Conservation (phyloP, 1,284 basidiomycete species). For the Ceratobasidium sp. region DNA sequence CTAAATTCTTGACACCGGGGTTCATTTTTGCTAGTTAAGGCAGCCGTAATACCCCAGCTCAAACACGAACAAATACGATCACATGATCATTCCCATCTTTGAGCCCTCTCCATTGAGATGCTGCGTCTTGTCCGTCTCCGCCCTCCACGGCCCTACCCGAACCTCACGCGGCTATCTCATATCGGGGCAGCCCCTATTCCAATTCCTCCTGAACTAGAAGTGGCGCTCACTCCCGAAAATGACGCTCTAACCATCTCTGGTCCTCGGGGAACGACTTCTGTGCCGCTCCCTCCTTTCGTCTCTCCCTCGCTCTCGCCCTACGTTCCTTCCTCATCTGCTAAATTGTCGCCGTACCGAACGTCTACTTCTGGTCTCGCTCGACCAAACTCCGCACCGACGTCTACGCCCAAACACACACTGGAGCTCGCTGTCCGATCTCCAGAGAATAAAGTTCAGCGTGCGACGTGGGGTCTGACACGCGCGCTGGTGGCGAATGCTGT, state of each 20-base stretch:
- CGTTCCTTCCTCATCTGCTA: constrained; percentile 3
- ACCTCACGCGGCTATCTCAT: constrained; percentile 69
- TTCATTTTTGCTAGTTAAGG: background rate
- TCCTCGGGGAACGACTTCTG: constrained; percentile 78
- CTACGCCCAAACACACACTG: constrained; percentile 48
- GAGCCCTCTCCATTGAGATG: background rate
- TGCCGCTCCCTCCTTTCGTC: constrained; percentile 56
- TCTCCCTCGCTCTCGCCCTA: constrained; percentile 44
- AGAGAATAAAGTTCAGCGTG: constrained; percentile 79
- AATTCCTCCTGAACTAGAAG: constrained; percentile 75
- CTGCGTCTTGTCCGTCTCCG: constrained; percentile 42
- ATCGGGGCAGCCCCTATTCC: constrained; percentile 85
- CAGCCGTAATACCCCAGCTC: background rate
- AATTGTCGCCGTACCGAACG: constrained; percentile 17
- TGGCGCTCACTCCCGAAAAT: constrained; percentile 59
- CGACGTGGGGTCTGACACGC: constrained; percentile 94
- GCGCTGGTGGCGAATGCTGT: constrained; percentile 92
- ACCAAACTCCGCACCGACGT: constrained; percentile 39
- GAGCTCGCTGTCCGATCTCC: constrained; percentile 78
- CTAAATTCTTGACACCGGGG: too few relatives aligned
- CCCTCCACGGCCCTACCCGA: constrained; percentile 64
- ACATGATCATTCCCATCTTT: background rate
- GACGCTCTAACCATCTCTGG: constrained; percentile 70
- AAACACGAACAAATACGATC: background rate
- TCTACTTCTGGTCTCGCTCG: constrained; percentile 27